Evolutionary conservation across 208 protist species (phyloP), one percentile per base, ranked within the genome.

Genomic region (Angomonas desouzai): DNA sequence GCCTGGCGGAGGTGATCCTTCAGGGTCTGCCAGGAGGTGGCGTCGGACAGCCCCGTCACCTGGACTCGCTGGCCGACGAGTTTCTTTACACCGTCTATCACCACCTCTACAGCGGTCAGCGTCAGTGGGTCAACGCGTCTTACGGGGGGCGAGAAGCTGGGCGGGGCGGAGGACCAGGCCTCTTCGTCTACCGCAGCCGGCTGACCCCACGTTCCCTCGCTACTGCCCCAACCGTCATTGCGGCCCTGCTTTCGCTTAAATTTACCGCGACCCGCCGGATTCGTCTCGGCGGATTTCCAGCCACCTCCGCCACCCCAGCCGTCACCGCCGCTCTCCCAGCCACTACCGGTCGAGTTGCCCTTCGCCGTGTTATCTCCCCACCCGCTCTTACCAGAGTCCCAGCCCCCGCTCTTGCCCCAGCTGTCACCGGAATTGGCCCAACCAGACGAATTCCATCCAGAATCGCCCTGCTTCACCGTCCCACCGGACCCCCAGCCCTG

Each of bases 1-100:
- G 85, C 82, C 60, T 94, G 80, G 1, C 84, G 83, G 45, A 96
- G 75, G 68, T 96, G 88, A 61, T 94, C 89, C 71, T 97, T 97
- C 30, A 97, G 63, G 18, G 80, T 89, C 43, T 93, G 89, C 92
- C 92, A 97, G 4, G 81, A 87, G 0, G 89, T 95, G 22, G 88
- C 81, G 45, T 92, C 87, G 16, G 87, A 77, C 3, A 97, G 77
- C 16, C 87, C 87, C 4, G 80, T 79, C 27, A 97, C 77, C 55
- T 89, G 86, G 27, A 97, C 85, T 11, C 87, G 72, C 70, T 92
- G 85, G 2, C 91, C 91, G 2, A 95, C 89, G 18, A 95, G 77
- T 64, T 95, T 95, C 67, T 92, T 92, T 33, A 95, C 77, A 0
- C 89, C 89, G 63, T 95, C 89, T 47, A 95, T 88, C 65, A 79